These are phyloP conservation scores for Trapa incisa DNA, from an alignment of 345 rosid genomes.

Conservation along the genomic window DNA sequence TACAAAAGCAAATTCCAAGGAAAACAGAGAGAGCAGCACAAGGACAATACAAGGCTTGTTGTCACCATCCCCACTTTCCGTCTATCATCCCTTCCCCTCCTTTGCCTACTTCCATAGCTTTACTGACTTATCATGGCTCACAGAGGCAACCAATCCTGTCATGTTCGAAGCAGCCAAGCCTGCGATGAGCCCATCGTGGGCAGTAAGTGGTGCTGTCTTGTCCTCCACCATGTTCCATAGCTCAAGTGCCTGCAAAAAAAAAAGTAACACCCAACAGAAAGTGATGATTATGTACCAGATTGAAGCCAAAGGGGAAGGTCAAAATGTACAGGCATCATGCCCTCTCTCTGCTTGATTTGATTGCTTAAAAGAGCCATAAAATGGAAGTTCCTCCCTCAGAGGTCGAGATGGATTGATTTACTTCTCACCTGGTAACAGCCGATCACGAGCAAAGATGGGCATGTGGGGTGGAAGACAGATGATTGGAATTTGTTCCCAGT, in stretches of 20 bases:
- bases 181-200: conserved; percentile 25
- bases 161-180: conserved; percentile 19
- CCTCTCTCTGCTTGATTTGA: no score
- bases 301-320: no score
- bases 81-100: no score
- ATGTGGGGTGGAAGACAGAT: conserved; percentile 78
- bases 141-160: conserved; percentile 22
- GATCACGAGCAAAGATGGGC: conserved; percentile 63
- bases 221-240: conserved; percentile 29
- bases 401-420: not conserved
- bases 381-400: not conserved
- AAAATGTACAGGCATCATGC: no score
- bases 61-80: no score
- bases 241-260: conserved; percentile 38
- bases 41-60: no score
- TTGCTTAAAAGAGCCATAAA: no score
- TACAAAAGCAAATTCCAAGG: no score
- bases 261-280: not conserved
- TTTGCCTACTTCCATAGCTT: conserved; percentile 20
- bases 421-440: conserved; percentile 84
- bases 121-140: conserved; percentile 19
- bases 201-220: conserved; percentile 16
- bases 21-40: no score
- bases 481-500: conserved; percentile 80
- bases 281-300: not conserved